A percentile compares a stretch with the other conserved stretches of the same genome.
Conservation (phyloP, 75 land plant species). For the Adiantum capillusveneris region DNA sequence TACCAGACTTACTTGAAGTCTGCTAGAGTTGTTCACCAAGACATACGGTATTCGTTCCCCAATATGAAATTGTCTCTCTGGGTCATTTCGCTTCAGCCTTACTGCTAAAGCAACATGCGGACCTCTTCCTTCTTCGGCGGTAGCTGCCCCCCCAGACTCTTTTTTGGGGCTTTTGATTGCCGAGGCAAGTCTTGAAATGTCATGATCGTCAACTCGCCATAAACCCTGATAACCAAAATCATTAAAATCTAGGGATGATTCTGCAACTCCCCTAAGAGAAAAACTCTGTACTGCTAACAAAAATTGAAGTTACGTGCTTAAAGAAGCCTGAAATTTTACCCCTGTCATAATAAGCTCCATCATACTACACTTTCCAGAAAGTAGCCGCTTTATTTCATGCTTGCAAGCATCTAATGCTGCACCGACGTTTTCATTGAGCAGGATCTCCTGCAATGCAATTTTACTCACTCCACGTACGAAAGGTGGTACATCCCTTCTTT, state of each 20-base stretch:
- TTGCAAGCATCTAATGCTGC: constrained; percentile 24
- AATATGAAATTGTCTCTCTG: constrained; percentile 33
- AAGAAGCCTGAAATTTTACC: constrained; percentile 8
- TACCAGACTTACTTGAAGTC: constrained; percentile 18
- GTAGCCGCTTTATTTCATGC: constrained; percentile 15
- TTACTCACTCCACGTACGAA: constrained; percentile 28
- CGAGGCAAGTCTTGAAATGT: constrained; percentile 26
- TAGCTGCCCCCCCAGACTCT: constrained; percentile 14
- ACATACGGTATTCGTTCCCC: constrained; percentile 28
- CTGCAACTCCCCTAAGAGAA: too few relatives aligned
- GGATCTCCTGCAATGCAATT: constrained; percentile 19
- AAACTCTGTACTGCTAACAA: too few relatives aligned
- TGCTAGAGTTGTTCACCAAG: constrained; percentile 20
- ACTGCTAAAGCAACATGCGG: constrained; percentile 33
- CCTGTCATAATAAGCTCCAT: constrained; percentile 31
- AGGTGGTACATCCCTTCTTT: constrained; percentile 26
- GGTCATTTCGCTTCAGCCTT: constrained; percentile 28
- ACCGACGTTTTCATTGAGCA: constrained; percentile 15
- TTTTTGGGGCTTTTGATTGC: constrained; percentile 15
- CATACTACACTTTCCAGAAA: constrained; percentile 28
- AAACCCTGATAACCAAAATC: constrained; percentile 16
- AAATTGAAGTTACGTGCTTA: too few relatives aligned
- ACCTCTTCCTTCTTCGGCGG: constrained; percentile 35
- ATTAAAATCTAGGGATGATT: too few relatives aligned
- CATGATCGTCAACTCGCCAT: constrained; percentile 34